phyloP scores from a whole-genome alignment of 1,139 yeast genomes.

The Neolecta irregularis region DNA sequence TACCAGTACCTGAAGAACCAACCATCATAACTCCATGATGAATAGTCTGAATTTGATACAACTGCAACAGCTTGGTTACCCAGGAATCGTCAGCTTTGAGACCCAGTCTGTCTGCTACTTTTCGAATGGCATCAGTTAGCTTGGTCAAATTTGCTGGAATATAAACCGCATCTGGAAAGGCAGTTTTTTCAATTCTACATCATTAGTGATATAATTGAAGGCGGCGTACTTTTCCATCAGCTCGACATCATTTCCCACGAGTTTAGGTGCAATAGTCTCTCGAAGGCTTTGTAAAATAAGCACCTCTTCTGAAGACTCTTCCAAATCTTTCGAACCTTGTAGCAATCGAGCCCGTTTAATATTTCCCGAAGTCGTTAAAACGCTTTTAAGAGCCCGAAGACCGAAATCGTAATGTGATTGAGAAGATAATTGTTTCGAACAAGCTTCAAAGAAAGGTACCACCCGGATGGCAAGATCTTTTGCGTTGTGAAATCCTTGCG shows the following conservation, averaged over 20 bases:
- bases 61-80: slow-evolving; percentile 44
- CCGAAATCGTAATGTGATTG: slow-evolving; percentile 89
- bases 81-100: slow-evolving; percentile 28
- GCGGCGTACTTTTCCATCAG: slow-evolving; percentile 23
- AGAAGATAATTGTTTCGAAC: slow-evolving; percentile 29
- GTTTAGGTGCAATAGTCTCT: slow-evolving; percentile 51
- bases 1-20: slow-evolving; percentile 68
- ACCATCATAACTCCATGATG: slow-evolving; percentile 74
- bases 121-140: slow-evolving; percentile 15
- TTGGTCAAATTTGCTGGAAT: slow-evolving; percentile 17
- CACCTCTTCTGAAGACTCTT: slow-evolving; percentile 25
- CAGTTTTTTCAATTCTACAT: slow-evolving; percentile 20
- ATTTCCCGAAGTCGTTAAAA: slow-evolving; percentile 44
- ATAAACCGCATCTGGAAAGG: slow-evolving; percentile 22
- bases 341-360: slow-evolving; percentile 26
- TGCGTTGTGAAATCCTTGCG: slow-evolving; percentile 54
- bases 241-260: slow-evolving; percentile 37
- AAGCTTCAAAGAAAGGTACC: slow-evolving; percentile 40
- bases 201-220: not conserved
- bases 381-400: slow-evolving; percentile 57
- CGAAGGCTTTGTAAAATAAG: slow-evolving; percentile 40
- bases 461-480: slow-evolving; percentile 33
- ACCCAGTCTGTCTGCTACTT: slow-evolving; percentile 20
- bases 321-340: slow-evolving; percentile 1
- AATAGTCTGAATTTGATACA: slow-evolving; percentile 44